These are phyloP conservation scores for Fusarium brachygibbosum DNA, from an alignment of 2,329 filamentous ascomycete genomes.

Conservation along the genomic window DNA sequence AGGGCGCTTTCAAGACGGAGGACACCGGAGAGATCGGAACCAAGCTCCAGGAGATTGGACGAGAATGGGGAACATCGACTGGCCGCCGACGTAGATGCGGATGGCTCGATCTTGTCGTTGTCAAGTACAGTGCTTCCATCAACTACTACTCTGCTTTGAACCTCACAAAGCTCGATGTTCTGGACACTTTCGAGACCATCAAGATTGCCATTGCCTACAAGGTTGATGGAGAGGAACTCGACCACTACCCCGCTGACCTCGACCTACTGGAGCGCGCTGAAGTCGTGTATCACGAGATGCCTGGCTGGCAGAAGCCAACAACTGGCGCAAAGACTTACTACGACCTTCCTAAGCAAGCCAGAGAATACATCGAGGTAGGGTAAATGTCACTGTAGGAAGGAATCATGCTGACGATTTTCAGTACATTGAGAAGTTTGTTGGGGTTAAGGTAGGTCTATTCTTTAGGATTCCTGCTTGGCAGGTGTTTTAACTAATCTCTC, in stretches of 20 bases:
- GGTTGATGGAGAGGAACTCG: slow-evolving; percentile 20
- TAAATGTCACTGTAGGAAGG: not conserved
- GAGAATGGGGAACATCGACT: slow-evolving; percentile 13
- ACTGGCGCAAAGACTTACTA: slow-evolving; percentile 20
- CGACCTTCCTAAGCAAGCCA: slow-evolving; percentile 25
- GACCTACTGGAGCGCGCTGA: slow-evolving; percentile 13
- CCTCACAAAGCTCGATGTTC: slow-evolving; percentile 28
- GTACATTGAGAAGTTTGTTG: slow-evolving; percentile 25
- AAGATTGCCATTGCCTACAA: slow-evolving; percentile 29
- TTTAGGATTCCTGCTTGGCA: not conserved
- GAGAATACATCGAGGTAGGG: slow-evolving; percentile 23
- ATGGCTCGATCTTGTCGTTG: slow-evolving; percentile 26
- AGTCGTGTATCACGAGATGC: slow-evolving; percentile 29
- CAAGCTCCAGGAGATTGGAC: slow-evolving; percentile 17
- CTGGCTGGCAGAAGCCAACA: slow-evolving; percentile 35
- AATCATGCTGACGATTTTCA: not conserved
- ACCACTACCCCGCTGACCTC: slow-evolving; percentile 12
- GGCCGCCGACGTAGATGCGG: slow-evolving; percentile 21
- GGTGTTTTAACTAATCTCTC: slow-evolving; percentile 2
- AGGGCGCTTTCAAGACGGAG: slow-evolving; percentile 21
- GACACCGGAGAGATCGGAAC: slow-evolving; percentile 10
- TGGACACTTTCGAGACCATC: slow-evolving; percentile 29
- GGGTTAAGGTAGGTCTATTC: slow-evolving; percentile 6
- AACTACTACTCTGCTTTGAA: slow-evolving; percentile 22
- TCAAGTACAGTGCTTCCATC: slow-evolving; percentile 20